Base-by-base conservation (phyloP, 129 eudicot species). In the Flaveria sonorensis region DNA sequence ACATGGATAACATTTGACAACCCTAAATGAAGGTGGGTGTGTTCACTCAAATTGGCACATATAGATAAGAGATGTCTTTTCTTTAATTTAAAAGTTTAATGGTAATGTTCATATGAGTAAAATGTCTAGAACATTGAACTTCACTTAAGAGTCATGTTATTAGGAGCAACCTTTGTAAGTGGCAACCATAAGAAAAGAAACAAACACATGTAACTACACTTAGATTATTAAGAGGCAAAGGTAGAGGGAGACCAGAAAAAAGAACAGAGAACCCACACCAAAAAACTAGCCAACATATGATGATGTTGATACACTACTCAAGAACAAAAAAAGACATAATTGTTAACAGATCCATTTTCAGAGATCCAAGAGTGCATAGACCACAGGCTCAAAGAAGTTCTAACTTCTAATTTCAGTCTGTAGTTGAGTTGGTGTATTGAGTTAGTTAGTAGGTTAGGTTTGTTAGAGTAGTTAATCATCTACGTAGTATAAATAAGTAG, bases 1-100 rank as follows among this genome's bases (percentile, higher is more conserved):
- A 55, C 26, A 55, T 55, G 26, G 10, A 55, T 20, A 55, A 26
- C 26, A 61, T 1, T 3, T 61, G 30, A 61, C 24, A 60, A 1
- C 67, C 67, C 28, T 7, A 43, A 74, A 13, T 10, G 39, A 57
- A 56, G 46, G 12, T 42, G 9, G 23, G 9, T 21, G 19, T 61
- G 78, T 72, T 52, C 19, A 53, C 65, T 53, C 16, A 71, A 39
- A 56, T 26, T 50, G 69, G 7, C 43, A 16, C 16, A 57, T 57
- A 59, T 21, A 11, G 36, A 73, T 8, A 23, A 9, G 18, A 36
- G 16, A 45, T 43, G 28, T 59, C 7, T 59, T 74, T 74, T 23
- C 28, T 45, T 24, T 61, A 61, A 1, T 13, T 15, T 56, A 12
- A 20, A 55, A 56, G 62, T 18, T 55, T 55, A 2, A 21, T 42